These are phyloP conservation scores for Silene noctiflora DNA, from an alignment of 179 eudicot species.

Conservation along the genomic window DNA sequence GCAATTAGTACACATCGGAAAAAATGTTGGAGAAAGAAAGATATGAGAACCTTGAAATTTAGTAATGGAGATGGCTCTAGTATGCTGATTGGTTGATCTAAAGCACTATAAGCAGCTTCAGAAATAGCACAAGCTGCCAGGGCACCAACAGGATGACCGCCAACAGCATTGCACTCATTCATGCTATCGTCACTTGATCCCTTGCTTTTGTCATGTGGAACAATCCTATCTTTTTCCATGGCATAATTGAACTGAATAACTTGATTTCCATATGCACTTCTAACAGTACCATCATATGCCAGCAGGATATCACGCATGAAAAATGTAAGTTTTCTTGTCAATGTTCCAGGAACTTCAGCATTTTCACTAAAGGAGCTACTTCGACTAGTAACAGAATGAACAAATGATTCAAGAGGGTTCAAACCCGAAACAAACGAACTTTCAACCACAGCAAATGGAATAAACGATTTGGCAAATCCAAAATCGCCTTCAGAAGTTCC, in stretches of 20 bases:
- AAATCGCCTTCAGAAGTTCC: conserved; percentile 20
- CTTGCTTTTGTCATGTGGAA: conserved; percentile 16
- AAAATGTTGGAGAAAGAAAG: conserved; percentile 20
- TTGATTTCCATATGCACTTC: conserved; percentile 81
- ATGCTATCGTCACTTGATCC: conserved; percentile 19
- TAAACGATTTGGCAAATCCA: conserved; percentile 39
- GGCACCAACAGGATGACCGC: conserved; percentile 85
- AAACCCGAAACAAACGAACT: conserved; percentile 68
- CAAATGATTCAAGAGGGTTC: conserved; percentile 82
- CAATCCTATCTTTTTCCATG: conserved; percentile 18
- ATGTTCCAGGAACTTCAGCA: conserved; percentile 86
- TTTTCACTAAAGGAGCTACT: conserved; percentile 86
- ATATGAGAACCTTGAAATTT: conserved; percentile 63
- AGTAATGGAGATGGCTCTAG: conserved; percentile 87
- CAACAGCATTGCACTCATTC: conserved; percentile 31
- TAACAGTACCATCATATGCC: conserved; percentile 89
- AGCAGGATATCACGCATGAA: conserved; percentile 76
- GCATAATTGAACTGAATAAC: conserved; percentile 66
- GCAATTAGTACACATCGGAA: neutral
- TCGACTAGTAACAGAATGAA: conserved; percentile 69
- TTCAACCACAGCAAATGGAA: conserved; percentile 60
- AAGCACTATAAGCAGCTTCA: conserved; percentile 92
- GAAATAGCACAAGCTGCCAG: conserved; percentile 88
- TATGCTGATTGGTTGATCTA: conserved; percentile 83
- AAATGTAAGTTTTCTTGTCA: conserved; percentile 61